These are phyloP conservation scores for Paraconiothyrium sp. DNA, from an alignment of 2,329 filamentous ascomycete species.

Conservation along the genomic window DNA sequence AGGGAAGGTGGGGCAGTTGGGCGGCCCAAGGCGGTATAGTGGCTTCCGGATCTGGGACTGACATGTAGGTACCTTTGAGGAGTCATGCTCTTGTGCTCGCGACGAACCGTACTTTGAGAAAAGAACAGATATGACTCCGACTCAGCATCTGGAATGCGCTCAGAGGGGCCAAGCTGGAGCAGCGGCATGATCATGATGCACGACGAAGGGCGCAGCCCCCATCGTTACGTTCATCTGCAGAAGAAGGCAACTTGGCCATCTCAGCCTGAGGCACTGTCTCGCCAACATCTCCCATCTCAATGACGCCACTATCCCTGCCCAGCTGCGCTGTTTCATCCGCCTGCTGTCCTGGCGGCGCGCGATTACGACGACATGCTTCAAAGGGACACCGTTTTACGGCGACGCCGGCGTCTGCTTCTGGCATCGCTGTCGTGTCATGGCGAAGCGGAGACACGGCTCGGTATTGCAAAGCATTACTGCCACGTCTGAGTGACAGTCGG, in stretches of 20 bases:
- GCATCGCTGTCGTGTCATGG: background rate
- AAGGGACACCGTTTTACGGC: constrained; percentile 1
- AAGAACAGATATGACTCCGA: background rate
- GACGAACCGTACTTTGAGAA: background rate
- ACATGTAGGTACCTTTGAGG: constrained; percentile 1
- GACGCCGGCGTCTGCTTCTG: constrained; percentile 1
- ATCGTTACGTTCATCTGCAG: background rate
- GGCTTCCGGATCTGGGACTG: background rate
- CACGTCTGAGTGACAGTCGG: constrained; percentile 9
- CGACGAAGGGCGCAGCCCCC: background rate
- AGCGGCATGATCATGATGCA: background rate
- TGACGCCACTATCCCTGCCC: constrained; percentile 10
- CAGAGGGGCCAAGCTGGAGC: background rate
- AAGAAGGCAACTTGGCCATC: constrained; percentile 13
- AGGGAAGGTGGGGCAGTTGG: constrained; percentile 8
- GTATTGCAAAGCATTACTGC: background rate
- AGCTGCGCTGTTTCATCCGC: constrained; percentile 9
- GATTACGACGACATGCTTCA: background rate
- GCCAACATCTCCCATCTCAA: background rate
- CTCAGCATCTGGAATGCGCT: background rate
- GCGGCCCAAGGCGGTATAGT: background rate
- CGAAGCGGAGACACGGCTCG: background rate
- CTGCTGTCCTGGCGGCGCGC: background rate
- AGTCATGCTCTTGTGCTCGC: constrained; percentile 1
- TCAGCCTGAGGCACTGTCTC: constrained; percentile 3